These are phyloP conservation scores for Phytophthora sp. DNA, from an alignment of 352 stramenopile genomes.

Conservation along the genomic window DNA sequence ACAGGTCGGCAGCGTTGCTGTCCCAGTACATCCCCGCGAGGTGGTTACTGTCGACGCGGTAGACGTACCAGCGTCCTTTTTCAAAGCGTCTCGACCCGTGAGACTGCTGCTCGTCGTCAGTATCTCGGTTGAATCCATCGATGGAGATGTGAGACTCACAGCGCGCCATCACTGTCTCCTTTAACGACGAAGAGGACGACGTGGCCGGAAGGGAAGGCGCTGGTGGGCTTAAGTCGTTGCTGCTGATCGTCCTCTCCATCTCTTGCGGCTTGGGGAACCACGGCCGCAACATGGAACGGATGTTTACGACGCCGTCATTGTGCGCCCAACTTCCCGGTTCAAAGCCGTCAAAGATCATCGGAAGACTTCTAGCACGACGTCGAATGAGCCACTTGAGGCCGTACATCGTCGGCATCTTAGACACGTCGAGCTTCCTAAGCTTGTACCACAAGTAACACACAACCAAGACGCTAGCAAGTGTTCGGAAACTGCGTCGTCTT, in stretches of 20 bases:
- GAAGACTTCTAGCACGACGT: slow-evolving; percentile 49
- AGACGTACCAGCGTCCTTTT: slow-evolving; percentile 81
- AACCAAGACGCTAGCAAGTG: slow-evolving; percentile 26
- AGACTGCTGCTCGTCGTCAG: slow-evolving; percentile 38
- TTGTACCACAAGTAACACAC: slow-evolving; percentile 38
- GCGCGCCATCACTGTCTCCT: slow-evolving; percentile 37
- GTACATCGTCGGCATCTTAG: slow-evolving; percentile 67
- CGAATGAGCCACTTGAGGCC: slow-evolving; percentile 70
- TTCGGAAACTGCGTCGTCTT: slow-evolving; percentile 14
- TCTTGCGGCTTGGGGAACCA: slow-evolving; percentile 68
- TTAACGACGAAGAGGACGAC: slow-evolving; percentile 45
- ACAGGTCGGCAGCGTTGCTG: slow-evolving; percentile 63
- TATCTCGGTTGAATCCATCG: slow-evolving; percentile 59
- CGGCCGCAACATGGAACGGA: slow-evolving; percentile 69
- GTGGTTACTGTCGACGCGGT: slow-evolving; percentile 80
- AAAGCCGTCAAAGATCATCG: slow-evolving; percentile 72
- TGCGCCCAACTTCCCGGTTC: slow-evolving; percentile 64
- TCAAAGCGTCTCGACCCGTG: slow-evolving; percentile 37
- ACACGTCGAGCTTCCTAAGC: slow-evolving; percentile 62
- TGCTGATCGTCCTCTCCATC: slow-evolving; percentile 41
- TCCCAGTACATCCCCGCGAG: slow-evolving; percentile 77
- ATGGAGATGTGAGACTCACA: slow-evolving; percentile 81
- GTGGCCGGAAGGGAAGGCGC: slow-evolving; percentile 46
- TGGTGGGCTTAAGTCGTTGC: slow-evolving; percentile 27
- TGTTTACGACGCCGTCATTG: slow-evolving; percentile 81